phyloP scores from a whole-genome alignment of 495 filamentous ascomycete genomes.

The Cudoniella acicularis region DNA sequence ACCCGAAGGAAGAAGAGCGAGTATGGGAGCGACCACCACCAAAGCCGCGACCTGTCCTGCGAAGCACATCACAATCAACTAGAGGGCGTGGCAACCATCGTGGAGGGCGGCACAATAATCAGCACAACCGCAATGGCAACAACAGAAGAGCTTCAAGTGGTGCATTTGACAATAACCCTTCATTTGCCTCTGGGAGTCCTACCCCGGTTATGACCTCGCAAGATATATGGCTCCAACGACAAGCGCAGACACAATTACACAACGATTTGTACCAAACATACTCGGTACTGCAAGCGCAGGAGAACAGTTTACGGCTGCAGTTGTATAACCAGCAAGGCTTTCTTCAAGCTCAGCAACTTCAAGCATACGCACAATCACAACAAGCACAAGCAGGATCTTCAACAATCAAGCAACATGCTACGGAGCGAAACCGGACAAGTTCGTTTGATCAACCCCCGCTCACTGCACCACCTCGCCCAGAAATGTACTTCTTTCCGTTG shows the following conservation, averaged over 20 bases:
- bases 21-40: constrained; percentile 64
- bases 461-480: constrained; percentile 46
- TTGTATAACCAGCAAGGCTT: constrained; percentile 43
- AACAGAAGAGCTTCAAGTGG: constrained; percentile 37
- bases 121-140: constrained; percentile 38
- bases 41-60: constrained; percentile 46
- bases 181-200: constrained; percentile 5
- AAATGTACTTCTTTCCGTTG: constrained; percentile 41
- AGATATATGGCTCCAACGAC: constrained; percentile 39
- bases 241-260: constrained; percentile 34
- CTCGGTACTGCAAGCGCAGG: constrained; percentile 31
- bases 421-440: constrained; percentile 48
- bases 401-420: constrained; percentile 17
- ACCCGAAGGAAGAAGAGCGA: constrained; percentile 77
- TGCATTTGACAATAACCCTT: constrained; percentile 29
- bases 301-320: constrained; percentile 43
- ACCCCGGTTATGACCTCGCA: constrained; percentile 33
- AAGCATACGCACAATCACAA: constrained; percentile 41
- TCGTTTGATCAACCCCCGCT: constrained; percentile 47
- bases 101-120: constrained; percentile 34
- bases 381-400: constrained; percentile 33
- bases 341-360: constrained; percentile 41
- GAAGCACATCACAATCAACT: constrained; percentile 47
- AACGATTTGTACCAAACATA: constrained; percentile 41
- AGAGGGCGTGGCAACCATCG: constrained; percentile 58